Percentiles rank a stretch among this genome's conserved stretches.
Conservation (phyloP, 192 early-diverging fungal species). For the Coemansia sp. region DNA sequence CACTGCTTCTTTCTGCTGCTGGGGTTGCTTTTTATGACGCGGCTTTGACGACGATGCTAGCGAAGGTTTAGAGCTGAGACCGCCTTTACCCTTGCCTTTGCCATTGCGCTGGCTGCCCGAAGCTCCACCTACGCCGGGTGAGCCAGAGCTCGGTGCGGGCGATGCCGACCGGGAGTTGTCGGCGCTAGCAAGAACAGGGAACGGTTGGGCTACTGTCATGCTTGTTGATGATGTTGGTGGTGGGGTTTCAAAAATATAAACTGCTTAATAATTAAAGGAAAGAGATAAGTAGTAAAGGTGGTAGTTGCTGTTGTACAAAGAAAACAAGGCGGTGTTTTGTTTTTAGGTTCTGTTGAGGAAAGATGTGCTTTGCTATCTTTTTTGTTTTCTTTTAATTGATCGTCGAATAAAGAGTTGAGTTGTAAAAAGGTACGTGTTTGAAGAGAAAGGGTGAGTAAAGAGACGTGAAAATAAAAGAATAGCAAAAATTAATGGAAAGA, state of each 20-base stretch:
- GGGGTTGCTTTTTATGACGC: conserved; percentile 6
- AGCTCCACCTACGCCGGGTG: not conserved
- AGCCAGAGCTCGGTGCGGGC: conserved; percentile 19
- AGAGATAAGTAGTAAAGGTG: not conserved
- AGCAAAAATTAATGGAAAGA: not conserved
- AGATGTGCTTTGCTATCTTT: no score
- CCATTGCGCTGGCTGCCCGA: not conserved
- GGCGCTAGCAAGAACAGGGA: conserved; percentile 39
- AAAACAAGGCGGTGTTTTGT: not conserved
- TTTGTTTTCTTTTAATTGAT: not conserved
- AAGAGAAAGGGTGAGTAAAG: not conserved
- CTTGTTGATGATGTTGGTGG: not conserved
- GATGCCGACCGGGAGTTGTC: conserved; percentile 42
- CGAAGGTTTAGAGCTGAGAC: not conserved
- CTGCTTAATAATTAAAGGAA: no score
- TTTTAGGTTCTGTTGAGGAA: no score
- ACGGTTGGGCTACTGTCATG: conserved; percentile 31
- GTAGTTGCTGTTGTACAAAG: not conserved
- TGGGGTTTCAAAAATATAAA: not conserved
- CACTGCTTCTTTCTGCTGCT: not conserved
- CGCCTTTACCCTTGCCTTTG: not conserved
- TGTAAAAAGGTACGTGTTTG: not conserved
- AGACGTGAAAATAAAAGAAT: conserved; percentile 2
- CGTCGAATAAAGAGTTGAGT: not conserved
- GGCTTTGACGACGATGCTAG: not conserved